Percentiles rank a stretch among this genome's conserved stretches.
phyloP scores from a whole-genome alignment of 257 asterid species.

The Haberlea rhodopensis region DNA sequence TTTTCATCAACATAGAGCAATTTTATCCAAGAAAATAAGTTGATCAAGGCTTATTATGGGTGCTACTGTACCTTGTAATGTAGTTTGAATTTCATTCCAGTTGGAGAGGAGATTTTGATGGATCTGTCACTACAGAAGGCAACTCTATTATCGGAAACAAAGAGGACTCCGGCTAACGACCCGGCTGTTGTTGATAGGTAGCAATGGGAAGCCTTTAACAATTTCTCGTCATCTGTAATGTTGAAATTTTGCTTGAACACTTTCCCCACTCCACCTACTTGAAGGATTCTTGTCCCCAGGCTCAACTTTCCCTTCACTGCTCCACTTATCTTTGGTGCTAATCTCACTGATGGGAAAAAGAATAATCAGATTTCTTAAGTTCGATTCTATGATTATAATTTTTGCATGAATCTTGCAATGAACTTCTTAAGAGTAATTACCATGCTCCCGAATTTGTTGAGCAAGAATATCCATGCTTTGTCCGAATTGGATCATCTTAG shows the following conservation, averaged over 20 bases:
- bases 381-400: background rate
- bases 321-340: too few relatives aligned
- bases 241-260: too few relatives aligned
- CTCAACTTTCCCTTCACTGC: constrained; percentile 49
- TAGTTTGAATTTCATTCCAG: constrained; percentile 31
- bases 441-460: constrained; percentile 49
- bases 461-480: constrained; percentile 36
- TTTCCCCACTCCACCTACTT: constrained; percentile 42
- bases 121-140: constrained; percentile 52
- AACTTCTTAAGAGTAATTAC: constrained; percentile 17
- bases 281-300: constrained; percentile 47
- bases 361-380: background rate
- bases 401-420: background rate
- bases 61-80: constrained; percentile 36
- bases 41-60: background rate
- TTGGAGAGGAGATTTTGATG: constrained; percentile 35
- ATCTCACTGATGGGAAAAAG: too few relatives aligned
- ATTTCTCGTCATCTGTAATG: constrained; percentile 34
- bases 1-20: background rate
- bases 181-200: constrained; percentile 42
- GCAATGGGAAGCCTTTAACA: constrained; percentile 39
- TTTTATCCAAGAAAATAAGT: too few relatives aligned
- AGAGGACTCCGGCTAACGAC: constrained; percentile 40
- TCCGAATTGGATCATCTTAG: constrained; percentile 38
- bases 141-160: constrained; percentile 35